Evolutionary conservation across 495 filamentous ascomycete genomes (phyloP).

Genomic region (Penicillium waksmanii): DNA sequence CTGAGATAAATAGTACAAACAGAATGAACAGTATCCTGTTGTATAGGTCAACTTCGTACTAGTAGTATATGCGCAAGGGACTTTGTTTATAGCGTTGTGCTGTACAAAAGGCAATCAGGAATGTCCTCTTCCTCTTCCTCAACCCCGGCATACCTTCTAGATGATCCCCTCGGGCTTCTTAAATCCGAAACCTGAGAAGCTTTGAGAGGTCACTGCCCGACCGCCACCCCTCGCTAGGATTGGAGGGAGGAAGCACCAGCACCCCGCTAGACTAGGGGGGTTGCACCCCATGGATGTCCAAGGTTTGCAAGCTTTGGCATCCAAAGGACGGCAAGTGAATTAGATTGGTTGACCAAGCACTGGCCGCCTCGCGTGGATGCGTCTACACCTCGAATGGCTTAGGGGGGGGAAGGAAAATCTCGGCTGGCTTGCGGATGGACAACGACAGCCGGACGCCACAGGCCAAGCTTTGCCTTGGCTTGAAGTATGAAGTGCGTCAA

Average conservation of each 20-base stretch:
- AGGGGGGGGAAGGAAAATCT: neutral
- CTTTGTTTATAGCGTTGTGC: neutral
- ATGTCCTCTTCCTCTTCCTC: too few relatives aligned
- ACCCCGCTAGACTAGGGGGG: neutral
- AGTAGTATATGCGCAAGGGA: neutral
- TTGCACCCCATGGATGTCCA: neutral
- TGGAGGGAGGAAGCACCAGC: neutral
- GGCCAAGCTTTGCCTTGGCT: conserved; percentile 9
- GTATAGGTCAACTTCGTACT: too few relatives aligned
- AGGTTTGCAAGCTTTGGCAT: neutral
- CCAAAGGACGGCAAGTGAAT: neutral
- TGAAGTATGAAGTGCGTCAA: conserved; percentile 3
- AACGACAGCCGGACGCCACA: conserved; percentile 12
- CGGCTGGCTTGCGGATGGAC: neutral
- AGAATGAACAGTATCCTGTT: too few relatives aligned
- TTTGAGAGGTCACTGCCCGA: neutral
- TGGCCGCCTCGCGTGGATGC: conserved; percentile 2
- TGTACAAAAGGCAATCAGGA: too few relatives aligned
- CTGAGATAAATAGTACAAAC: too few relatives aligned
- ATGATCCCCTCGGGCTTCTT: neutral
- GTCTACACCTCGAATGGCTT: neutral
- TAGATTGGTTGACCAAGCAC: neutral
- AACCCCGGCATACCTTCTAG: too few relatives aligned
- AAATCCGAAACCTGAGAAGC: neutral
- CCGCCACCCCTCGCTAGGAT: neutral